Conservation (phyloP, 164 flowering plant genomes). For the Protea cynaroides region DNA sequence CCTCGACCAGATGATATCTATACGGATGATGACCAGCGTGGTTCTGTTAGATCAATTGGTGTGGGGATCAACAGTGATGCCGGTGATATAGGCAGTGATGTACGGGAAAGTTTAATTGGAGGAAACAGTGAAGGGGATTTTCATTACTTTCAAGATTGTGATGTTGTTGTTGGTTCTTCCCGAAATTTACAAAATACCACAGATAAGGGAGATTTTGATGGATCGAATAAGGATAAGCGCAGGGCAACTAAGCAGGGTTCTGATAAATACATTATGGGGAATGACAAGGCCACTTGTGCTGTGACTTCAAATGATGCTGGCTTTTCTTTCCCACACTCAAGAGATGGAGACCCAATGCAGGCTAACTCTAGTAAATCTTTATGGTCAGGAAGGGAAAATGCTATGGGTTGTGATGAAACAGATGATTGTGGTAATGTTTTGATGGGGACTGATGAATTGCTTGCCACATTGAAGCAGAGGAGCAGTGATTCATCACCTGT, state of each 20-base stretch:
- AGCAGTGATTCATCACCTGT: conserved; percentile 69
- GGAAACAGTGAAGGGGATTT: conserved; percentile 64
- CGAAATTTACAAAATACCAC: conserved; percentile 15
- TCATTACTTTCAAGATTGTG: conserved; percentile 52
- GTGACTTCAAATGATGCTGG: conserved; percentile 43
- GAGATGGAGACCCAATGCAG: conserved; percentile 41
- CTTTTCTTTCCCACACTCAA: conserved; percentile 68
- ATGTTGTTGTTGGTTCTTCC: conserved; percentile 30
- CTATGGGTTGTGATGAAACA: conserved; percentile 30
- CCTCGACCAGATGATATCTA: conserved; percentile 41
- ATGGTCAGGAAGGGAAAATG: conserved; percentile 47
- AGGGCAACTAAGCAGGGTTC: conserved; percentile 28
- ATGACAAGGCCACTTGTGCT: conserved; percentile 35
- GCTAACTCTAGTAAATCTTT: conserved; percentile 45
- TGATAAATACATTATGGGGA: conserved; percentile 34
- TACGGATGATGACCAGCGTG: conserved; percentile 66
- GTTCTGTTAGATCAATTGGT: conserved; percentile 81
- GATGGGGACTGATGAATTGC: conserved; percentile 50
- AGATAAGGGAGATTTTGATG: conserved; percentile 27
- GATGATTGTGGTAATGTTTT: conserved; percentile 36
- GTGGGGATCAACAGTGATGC: conserved; percentile 74
- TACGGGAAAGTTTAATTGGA: conserved; percentile 55
- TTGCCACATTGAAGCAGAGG: conserved; percentile 65
- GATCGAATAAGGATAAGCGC: conserved; percentile 26
- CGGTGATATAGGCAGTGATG: conserved; percentile 69